A percentile compares a stretch with the other conserved stretches of the same genome.
Evolutionary conservation across 2,329 filamentous ascomycete species (phyloP).

Genomic region (Onygenales sp.): DNA sequence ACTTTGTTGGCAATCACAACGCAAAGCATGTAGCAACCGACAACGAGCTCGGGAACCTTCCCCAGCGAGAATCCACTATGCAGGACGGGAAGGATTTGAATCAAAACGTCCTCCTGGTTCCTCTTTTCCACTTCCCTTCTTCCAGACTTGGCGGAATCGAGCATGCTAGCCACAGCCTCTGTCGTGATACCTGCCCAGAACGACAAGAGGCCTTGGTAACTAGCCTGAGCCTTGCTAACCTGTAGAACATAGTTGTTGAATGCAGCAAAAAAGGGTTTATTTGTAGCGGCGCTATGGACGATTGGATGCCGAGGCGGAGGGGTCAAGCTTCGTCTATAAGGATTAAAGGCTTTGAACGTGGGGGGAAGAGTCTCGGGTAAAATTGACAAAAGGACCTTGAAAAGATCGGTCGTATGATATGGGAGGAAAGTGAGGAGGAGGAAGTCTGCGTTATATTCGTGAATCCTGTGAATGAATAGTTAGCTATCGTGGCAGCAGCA

Average conservation of each 20-base stretch:
- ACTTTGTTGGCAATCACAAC: conserved; percentile 78
- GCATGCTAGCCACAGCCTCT: conserved; percentile 72
- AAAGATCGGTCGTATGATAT: conserved; percentile 79
- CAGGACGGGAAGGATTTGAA: conserved; percentile 60
- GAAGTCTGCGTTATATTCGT: conserved; percentile 76
- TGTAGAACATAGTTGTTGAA: conserved; percentile 73
- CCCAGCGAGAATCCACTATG: conserved; percentile 69
- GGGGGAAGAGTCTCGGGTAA: conserved; percentile 63
- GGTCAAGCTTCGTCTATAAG: conserved; percentile 71
- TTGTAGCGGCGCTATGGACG: conserved; percentile 73
- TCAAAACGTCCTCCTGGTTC: conserved; percentile 67
- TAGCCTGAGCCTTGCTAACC: conserved; percentile 59
- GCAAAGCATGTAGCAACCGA: conserved; percentile 86
- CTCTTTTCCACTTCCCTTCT: conserved; percentile 66
- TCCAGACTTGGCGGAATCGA: conserved; percentile 69
- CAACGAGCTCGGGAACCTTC: conserved; percentile 66
- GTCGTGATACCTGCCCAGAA: conserved; percentile 89
- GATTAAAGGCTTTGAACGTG: conserved; percentile 73
- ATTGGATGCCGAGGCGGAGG: conserved; percentile 71
- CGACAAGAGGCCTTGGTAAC: conserved; percentile 67
- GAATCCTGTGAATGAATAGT: conserved; percentile 50
- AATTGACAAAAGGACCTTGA: conserved; percentile 78
- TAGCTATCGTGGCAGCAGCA: conserved; percentile 1
- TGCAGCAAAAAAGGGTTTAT: conserved; percentile 62
- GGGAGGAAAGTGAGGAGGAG: conserved; percentile 82